phyloP scores from a whole-genome alignment of 441 rosid species.

The Pelargonium myrrhifolium region DNA sequence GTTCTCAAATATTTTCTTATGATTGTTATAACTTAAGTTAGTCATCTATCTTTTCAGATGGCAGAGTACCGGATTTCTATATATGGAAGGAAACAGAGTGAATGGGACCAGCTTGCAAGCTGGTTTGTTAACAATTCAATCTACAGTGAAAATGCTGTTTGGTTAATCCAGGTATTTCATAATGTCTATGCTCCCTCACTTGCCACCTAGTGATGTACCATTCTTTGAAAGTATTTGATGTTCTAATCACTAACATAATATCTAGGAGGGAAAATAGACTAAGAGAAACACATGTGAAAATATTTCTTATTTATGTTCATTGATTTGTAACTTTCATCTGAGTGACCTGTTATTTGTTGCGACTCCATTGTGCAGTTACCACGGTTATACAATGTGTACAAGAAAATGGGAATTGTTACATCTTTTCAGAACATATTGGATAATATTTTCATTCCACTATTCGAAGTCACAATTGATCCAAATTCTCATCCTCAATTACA shows the following conservation, averaged over 20 bases:
- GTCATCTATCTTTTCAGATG: constrained; percentile 36
- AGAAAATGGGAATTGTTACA: constrained; percentile 64
- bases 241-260: not conserved
- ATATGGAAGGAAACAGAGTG: constrained; percentile 74
- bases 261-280: not conserved
- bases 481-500: constrained; percentile 71
- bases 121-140: constrained; percentile 67
- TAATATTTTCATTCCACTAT: constrained; percentile 67
- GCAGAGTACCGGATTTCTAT: constrained; percentile 69
- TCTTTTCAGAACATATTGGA: constrained; percentile 72
- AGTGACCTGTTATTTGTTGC: constrained; percentile 1
- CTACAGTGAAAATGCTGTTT: constrained; percentile 64
- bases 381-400: constrained; percentile 60
- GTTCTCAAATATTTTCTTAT: not conserved
- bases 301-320: not conserved
- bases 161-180: constrained; percentile 60
- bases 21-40: constrained; percentile 3
- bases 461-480: constrained; percentile 66
- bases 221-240: not conserved
- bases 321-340: not conserved
- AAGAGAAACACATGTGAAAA: not conserved
- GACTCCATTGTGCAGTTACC: constrained; percentile 48
- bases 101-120: constrained; percentile 81
- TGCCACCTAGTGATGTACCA: not conserved
- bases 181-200: constrained; percentile 7